Base-by-base conservation (phyloP, 208 protist species). In the Trypanosomatidae sp. region DNA sequence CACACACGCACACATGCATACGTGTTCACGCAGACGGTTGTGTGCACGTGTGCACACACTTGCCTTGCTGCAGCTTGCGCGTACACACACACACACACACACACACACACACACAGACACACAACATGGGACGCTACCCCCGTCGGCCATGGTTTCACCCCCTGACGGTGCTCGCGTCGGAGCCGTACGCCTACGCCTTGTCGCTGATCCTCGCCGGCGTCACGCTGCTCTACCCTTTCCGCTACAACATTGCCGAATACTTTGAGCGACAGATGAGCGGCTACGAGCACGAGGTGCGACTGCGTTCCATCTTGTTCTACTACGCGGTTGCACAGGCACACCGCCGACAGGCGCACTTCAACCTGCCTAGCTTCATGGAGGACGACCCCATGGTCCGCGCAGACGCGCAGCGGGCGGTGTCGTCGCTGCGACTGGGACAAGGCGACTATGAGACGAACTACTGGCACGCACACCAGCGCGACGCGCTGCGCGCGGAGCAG, bases 241-340 rank as follows among this genome's bases (percentile, higher is more conserved):
- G 85, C 43, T 93, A 90, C 48, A 65, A 64, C 1, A 45, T 93
- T 1, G 85, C 80, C 7, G 76, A 88, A 39, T 93, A 87, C 69
- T 90, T 82, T 55, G 85, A 93, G 52, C 73, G 85, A 3, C 79
- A 90, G 51, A 53, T 60, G 16, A 71, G 80, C 37, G 71, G 74
- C 1, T 71, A 68, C 13, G 73, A 93, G 53, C 52, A 83, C 6
- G 71, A 90, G 43, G 21, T 89, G 33, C 70, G 85, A 0, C 67
- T 73, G 26, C 73, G 71, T 41, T 79, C 85, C 0, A 73, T 90
- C 13, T 61, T 81, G 49, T 90, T 89, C 56, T 93, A 93, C 63
- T 66, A 80, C 8, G 77, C 89, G 54, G 74, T 93, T 25, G 85
- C 89, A 45, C 73, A 71, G 6, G 89, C 85, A 76, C 81, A 93